These are phyloP conservation scores for Dillenia turbinata DNA, from an alignment of 164 flowering plant genomes.

Conservation along the genomic window DNA sequence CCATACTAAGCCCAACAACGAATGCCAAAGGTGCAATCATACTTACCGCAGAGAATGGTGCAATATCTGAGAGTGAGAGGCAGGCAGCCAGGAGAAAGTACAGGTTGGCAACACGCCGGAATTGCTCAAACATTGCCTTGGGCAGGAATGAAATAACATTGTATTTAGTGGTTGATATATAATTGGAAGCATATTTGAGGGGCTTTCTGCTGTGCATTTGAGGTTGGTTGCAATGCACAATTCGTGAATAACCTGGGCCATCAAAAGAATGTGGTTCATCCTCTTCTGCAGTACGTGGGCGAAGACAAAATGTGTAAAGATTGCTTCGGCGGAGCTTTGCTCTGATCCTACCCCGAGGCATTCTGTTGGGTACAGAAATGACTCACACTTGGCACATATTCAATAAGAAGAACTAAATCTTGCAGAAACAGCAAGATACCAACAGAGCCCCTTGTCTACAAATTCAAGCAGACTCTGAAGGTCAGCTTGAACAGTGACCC, in stretches of 20 bases:
- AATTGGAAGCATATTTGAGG: constrained; percentile 57
- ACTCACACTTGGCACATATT: constrained; percentile 1
- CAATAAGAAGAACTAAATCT: not conserved
- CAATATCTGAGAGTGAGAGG: constrained; percentile 61
- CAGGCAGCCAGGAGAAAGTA: constrained; percentile 85
- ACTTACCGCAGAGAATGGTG: constrained; percentile 79
- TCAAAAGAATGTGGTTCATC: constrained; percentile 44
- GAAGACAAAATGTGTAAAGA: constrained; percentile 60
- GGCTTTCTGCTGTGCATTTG: constrained; percentile 54
- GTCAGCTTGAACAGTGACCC: not conserved
- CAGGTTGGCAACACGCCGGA: constrained; percentile 88
- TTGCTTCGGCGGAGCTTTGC: constrained; percentile 47
- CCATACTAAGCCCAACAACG: constrained; percentile 97
- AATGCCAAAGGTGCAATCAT: constrained; percentile 91
- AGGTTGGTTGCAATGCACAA: constrained; percentile 75
- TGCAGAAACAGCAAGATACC: not conserved
- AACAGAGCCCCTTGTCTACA: not conserved
- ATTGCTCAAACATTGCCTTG: constrained; percentile 91
- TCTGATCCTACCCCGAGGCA: constrained; percentile 60
- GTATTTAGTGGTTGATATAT: constrained; percentile 88
- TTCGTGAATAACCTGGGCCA: constrained; percentile 77
- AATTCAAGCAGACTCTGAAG: not conserved
- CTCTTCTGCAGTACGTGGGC: constrained; percentile 21
- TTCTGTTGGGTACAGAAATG: constrained; percentile 13
- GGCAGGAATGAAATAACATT: constrained; percentile 78